These are phyloP conservation scores for Cercophora newfieldiana DNA, from an alignment of 495 filamentous ascomycete genomes.

Conservation along the genomic window DNA sequence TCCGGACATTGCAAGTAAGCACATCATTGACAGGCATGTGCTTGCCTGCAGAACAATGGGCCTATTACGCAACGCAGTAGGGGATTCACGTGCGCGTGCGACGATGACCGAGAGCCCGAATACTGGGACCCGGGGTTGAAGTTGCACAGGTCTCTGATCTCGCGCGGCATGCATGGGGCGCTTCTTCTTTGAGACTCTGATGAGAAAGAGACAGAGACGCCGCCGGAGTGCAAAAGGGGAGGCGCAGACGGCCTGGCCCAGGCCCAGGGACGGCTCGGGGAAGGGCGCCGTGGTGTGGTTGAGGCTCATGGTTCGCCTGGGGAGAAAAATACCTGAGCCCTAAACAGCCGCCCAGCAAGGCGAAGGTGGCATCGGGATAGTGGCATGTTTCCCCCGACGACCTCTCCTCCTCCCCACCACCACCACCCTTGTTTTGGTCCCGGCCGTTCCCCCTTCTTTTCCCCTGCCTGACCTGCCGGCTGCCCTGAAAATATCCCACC, in stretches of 20 bases:
- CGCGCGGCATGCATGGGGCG: slow-evolving; percentile 10
- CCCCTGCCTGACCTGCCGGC: too few relatives aligned
- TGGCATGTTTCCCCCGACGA: neutral
- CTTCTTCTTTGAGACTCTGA: too few relatives aligned
- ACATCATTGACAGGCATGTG: neutral
- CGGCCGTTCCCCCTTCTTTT: neutral
- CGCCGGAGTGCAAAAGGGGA: neutral
- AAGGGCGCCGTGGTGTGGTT: neutral
- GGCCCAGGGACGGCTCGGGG: neutral
- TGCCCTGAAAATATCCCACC: neutral
- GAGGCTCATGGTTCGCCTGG: neutral
- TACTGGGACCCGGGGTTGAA: neutral
- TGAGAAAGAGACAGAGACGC: too few relatives aligned
- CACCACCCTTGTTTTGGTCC: neutral
- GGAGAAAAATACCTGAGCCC: neutral
- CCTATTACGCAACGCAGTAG: too few relatives aligned
- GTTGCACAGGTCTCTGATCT: slow-evolving; percentile 9
- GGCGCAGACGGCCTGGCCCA: neutral
- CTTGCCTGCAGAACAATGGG: neutral
- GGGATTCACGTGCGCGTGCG: neutral
- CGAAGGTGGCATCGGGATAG: neutral
- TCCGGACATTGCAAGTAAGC: neutral
- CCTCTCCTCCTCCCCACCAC: neutral
- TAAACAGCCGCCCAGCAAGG: neutral
- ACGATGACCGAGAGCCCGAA: neutral